These are phyloP conservation scores for Clarireedia hainanense DNA, from an alignment of 2,329 filamentous ascomycete genomes.

Conservation along the genomic window DNA sequence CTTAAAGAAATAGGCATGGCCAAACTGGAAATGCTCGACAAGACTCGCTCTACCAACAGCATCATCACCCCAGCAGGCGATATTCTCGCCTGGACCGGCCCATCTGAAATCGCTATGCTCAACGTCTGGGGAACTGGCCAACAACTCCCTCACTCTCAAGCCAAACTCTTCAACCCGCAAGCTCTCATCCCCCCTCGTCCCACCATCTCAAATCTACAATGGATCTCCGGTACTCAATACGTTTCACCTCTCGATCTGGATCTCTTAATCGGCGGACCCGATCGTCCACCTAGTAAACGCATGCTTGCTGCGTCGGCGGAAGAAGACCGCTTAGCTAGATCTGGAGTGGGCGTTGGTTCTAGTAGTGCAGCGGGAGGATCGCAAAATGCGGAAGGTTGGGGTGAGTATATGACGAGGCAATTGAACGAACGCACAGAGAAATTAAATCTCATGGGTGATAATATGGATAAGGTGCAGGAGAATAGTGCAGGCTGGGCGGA, in stretches of 20 bases:
- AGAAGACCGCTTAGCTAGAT: slow-evolving; percentile 55
- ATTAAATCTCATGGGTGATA: slow-evolving; percentile 73
- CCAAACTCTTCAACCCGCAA: slow-evolving; percentile 72
- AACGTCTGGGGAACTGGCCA: slow-evolving; percentile 75
- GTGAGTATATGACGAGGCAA: slow-evolving; percentile 77
- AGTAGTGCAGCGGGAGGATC: slow-evolving; percentile 20
- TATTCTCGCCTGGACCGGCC: slow-evolving; percentile 80
- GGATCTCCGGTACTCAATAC: slow-evolving; percentile 92
- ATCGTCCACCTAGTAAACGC: slow-evolving; percentile 79
- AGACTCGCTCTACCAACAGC: slow-evolving; percentile 60
- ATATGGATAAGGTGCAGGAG: slow-evolving; percentile 73
- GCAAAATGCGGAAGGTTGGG: slow-evolving; percentile 49
- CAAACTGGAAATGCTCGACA: slow-evolving; percentile 63
- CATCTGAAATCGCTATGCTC: slow-evolving; percentile 76
- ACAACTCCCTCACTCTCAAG: slow-evolving; percentile 52
- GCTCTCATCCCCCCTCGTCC: slow-evolving; percentile 69
- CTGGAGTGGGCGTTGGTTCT: slow-evolving; percentile 28
- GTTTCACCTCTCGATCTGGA: slow-evolving; percentile 84
- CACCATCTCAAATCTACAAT: slow-evolving; percentile 91
- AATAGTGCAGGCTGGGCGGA: slow-evolving; percentile 78
- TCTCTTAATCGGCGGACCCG: slow-evolving; percentile 78
- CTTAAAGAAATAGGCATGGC: slow-evolving; percentile 74
- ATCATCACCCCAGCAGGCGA: slow-evolving; percentile 72
- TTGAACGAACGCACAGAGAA: slow-evolving; percentile 87
- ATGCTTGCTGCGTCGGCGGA: slow-evolving; percentile 75